Evolutionary conservation across 2,329 filamentous ascomycete species (phyloP), one percentile per base, ranked within the genome.

Genomic region (Talaromyces sp.): DNA sequence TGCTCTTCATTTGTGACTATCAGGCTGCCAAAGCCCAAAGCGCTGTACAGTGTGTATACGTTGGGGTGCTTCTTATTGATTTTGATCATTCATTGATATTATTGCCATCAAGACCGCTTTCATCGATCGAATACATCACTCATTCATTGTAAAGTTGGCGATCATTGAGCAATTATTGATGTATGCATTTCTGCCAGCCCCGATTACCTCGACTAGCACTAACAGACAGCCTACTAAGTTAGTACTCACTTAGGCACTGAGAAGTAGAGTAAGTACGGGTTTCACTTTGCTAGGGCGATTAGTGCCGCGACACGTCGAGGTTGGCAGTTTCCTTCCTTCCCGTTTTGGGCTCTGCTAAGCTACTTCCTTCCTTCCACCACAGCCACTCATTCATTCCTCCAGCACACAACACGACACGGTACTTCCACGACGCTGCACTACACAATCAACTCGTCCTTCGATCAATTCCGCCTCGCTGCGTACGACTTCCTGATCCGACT

Each of bases 361-460:
- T 54, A 14, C 50, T 54, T 54, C 27, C 50, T 56, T 57, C 52
- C 27, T 37, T 39, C 56, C 37, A 9, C 56, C 56, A 59, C 56
- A 59, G 56, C 56, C 56, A 59, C 56, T 45, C 37, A 13, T 58
- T 58, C 22, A 19, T n/a, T 10, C 3, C 56, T 27, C 19, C 35
- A 59, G 16, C 37, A 27, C 37, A 56, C 37, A 62, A 60, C 52
- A 37, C 52, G 33, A 14, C 45, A 22, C 27, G 39, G 4, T 11
- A 14, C 47, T 31, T n/a, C 6, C 24, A 50, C 47, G 11, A 56
- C 50, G 37, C 50, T 11, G 22, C 33, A 24, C 45, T 24, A 22
- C 24, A 14, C 27, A 54, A 19, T 14, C 52, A 14, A 50, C 24
- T 56, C 16, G 9, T 52, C 27, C 48, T 35, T 37, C 11, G 10